Evolutionary conservation across 257 asterid species (phyloP).

Genomic region (Forsythia suspensa): DNA sequence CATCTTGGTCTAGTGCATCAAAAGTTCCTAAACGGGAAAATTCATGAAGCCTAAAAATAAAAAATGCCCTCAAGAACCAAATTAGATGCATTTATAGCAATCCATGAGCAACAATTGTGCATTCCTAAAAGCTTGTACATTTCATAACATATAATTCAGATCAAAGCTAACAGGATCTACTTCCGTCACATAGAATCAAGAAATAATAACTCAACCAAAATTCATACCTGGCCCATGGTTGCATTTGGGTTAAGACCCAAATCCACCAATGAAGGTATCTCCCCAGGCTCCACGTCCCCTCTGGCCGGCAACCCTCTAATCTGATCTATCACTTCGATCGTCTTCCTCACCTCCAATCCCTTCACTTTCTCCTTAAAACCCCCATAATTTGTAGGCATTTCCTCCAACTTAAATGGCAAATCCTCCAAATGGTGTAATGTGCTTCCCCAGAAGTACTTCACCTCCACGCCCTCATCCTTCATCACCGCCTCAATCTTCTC

Average conservation of each 20-base stretch:
- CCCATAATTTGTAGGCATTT: constrained; percentile 86
- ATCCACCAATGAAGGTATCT: constrained; percentile 81
- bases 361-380: constrained; percentile 84
- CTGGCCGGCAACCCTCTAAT: constrained; percentile 75
- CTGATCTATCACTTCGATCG: constrained; percentile 74
- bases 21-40: not conserved
- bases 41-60: not conserved
- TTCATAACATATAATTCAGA: not conserved
- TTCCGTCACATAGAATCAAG: not conserved
- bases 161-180: not conserved
- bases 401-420: constrained; percentile 79
- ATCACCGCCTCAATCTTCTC: constrained; percentile 75
- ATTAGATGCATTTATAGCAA: not conserved
- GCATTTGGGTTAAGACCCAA: constrained; percentile 84
- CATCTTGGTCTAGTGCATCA: not conserved
- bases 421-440: constrained; percentile 94
- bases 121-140: not conserved
- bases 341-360: constrained; percentile 79
- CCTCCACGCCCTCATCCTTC: constrained; percentile 91
- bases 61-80: not conserved
- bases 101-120: not conserved
- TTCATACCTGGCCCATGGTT: constrained; percentile 56
- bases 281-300: constrained; percentile 91
- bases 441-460: constrained; percentile 96
- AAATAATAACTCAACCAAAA: constrained; percentile 5